These are phyloP conservation scores for Eutrema japonicum DNA, from an alignment of 345 rosid genomes.

Conservation along the genomic window DNA sequence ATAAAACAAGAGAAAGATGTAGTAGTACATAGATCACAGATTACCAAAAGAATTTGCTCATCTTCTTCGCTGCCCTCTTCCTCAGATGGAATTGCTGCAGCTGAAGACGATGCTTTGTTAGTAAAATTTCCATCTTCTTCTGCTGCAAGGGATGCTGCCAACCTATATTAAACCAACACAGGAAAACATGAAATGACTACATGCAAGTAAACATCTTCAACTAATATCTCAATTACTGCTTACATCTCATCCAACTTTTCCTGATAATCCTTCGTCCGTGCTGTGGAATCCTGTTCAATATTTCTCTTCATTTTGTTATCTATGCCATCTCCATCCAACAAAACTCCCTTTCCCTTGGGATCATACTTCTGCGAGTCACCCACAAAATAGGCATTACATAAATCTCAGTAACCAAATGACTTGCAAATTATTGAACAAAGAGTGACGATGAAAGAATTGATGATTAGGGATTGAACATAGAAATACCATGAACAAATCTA, in stretches of 20 bases:
- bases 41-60: conserved; percentile 55
- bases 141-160: conserved; percentile 66
- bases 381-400: neutral
- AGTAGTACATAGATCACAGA: conserved; percentile 7
- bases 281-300: conserved; percentile 37
- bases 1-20: neutral
- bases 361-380: conserved; percentile 42
- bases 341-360: conserved; percentile 55
- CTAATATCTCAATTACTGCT: conserved; percentile 38
- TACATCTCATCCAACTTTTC: conserved; percentile 76
- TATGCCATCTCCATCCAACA: conserved; percentile 40
- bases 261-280: conserved; percentile 45
- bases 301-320: conserved; percentile 23
- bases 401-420: neutral
- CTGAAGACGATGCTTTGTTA: conserved; percentile 51
- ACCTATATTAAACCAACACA: conserved; percentile 54
- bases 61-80: conserved; percentile 58
- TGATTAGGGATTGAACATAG: neutral
- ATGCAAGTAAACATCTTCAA: conserved; percentile 21
- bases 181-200: conserved; percentile 29
- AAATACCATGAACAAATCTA: neutral
- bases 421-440: conserved; percentile 1
- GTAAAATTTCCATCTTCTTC: conserved; percentile 50
- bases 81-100: conserved; percentile 48
- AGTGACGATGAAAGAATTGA: conserved; percentile 7